Evolutionary conservation across 1,284 basidiomycete genomes (phyloP).

Genomic region (Porogramme epimiltina): DNA sequence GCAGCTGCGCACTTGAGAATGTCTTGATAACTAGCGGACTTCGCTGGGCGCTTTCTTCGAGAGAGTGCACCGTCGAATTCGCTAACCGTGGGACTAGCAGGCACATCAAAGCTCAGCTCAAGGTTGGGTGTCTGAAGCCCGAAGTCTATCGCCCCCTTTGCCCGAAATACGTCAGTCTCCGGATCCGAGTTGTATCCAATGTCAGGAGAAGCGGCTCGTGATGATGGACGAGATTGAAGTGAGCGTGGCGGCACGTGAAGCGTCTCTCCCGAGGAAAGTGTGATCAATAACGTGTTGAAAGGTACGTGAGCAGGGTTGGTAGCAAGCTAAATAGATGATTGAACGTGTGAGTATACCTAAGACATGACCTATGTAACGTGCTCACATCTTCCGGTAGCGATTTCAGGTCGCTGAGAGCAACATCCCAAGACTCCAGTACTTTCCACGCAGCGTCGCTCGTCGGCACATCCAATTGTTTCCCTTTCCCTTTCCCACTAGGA

Average conservation of each 20-base stretch:
- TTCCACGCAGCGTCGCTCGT: constrained; percentile 50
- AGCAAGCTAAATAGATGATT: constrained; percentile 38
- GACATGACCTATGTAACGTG: constrained; percentile 13
- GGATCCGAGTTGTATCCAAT: constrained; percentile 73
- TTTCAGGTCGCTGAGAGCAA: constrained; percentile 62
- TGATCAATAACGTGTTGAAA: constrained; percentile 72
- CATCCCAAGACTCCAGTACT: constrained; percentile 67
- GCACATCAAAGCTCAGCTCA: constrained; percentile 8
- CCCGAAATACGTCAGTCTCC: constrained; percentile 48
- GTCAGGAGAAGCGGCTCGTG: constrained; percentile 49
- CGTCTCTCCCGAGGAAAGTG: constrained; percentile 55
- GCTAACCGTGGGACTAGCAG: constrained; percentile 10
- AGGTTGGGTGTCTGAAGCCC: constrained; percentile 13
- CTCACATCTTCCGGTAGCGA: constrained; percentile 66
- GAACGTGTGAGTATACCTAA: constrained; percentile 1
- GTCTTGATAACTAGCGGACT: constrained; percentile 65
- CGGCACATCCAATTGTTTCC: constrained; percentile 26
- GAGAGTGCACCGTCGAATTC: constrained; percentile 14
- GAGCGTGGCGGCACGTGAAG: constrained; percentile 57
- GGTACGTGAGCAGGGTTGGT: constrained; percentile 55
- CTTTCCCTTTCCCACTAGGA: constrained; percentile 49
- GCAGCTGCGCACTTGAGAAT: constrained; percentile 58
- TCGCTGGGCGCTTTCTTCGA: constrained; percentile 29
- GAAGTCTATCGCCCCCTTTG: constrained; percentile 18
- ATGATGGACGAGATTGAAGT: constrained; percentile 34